Evolutionary conservation across 257 asterid species (phyloP).

Genomic region (Penstemon eatonii): DNA sequence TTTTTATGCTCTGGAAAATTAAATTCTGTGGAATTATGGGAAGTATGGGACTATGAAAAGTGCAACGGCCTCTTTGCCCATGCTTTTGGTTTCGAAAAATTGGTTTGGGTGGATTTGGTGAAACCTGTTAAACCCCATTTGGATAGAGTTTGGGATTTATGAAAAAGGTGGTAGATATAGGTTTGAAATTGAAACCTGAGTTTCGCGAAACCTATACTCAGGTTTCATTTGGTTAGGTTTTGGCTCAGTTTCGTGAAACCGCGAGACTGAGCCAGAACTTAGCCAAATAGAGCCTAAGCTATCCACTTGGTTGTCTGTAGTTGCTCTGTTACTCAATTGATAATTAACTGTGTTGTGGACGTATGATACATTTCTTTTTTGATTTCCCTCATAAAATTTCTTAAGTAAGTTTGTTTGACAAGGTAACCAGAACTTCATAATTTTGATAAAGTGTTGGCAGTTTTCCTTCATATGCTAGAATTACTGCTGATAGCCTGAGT

Average conservation of each 20-base stretch:
- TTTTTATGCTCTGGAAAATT: background rate
- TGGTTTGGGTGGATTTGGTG: too few relatives aligned
- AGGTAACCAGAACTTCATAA: background rate
- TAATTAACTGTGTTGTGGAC: background rate
- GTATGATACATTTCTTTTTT: background rate
- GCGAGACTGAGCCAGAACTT: too few relatives aligned
- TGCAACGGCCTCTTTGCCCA: background rate
- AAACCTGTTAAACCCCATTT: too few relatives aligned
- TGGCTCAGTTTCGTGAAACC: too few relatives aligned
- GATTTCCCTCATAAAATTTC: background rate
- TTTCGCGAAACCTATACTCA: too few relatives aligned
- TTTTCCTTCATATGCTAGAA: slow-evolving; percentile 11
- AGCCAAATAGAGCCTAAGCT: background rate
- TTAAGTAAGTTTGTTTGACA: slow-evolving; percentile 6
- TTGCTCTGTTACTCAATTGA: slow-evolving; percentile 15
- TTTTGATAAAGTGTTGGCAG: background rate
- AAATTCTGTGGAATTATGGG: slow-evolving; percentile 11
- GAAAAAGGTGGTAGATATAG: too few relatives aligned
- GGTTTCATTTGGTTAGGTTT: too few relatives aligned
- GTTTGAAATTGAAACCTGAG: too few relatives aligned
- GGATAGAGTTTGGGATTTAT: too few relatives aligned
- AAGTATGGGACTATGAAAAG: slow-evolving; percentile 13
- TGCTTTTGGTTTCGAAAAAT: background rate
- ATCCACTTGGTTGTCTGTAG: slow-evolving; percentile 13
- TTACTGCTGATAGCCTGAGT: slow-evolving; percentile 20